Evolutionary conservation across 805 yeast genomes (phyloP).

Genomic region (Lipomyces yamadae): DNA sequence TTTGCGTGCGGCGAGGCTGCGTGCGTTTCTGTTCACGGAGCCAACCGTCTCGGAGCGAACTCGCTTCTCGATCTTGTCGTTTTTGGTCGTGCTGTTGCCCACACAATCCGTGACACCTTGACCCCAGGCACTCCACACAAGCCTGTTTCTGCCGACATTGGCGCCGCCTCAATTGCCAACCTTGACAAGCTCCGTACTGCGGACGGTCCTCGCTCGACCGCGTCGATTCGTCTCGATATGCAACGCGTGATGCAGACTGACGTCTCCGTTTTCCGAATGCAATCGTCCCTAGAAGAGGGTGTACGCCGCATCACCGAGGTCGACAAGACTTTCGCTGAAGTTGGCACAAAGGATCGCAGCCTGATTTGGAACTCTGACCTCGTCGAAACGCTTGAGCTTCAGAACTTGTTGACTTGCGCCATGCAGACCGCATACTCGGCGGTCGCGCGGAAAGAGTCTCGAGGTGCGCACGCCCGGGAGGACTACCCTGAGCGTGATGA

Average conservation of each 20-base stretch:
- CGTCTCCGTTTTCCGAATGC: conserved; percentile 95
- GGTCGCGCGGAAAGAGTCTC: conserved; percentile 92
- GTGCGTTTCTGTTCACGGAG: conserved; percentile 99
- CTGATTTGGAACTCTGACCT: conserved; percentile 99
- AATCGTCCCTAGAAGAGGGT: conserved; percentile 89
- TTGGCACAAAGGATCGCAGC: conserved; percentile 90
- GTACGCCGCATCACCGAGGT: conserved; percentile 75
- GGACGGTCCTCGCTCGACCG: conserved; percentile 78
- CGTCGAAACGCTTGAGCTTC: conserved; percentile 94
- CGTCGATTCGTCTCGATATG: conserved; percentile 88
- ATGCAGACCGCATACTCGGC: conserved; percentile 94
- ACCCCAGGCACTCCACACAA: conserved; percentile 88
- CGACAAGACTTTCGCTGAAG: conserved; percentile 72
- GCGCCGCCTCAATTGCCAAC: conserved; percentile 87
- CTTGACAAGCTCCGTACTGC: conserved; percentile 88
- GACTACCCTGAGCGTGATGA: conserved; percentile 97
- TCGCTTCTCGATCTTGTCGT: conserved; percentile 95
- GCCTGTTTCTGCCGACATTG: conserved; percentile 82
- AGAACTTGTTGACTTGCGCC: conserved; percentile 95
- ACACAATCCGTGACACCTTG: conserved; percentile 81
- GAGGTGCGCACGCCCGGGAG: conserved; percentile 99
- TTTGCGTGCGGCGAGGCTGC: conserved; percentile 99
- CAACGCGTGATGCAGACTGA: conserved; percentile 96
- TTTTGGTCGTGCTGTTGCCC: conserved; percentile 97
- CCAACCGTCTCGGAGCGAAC: conserved; percentile 98